Percentiles rank a stretch among this genome's conserved stretches.
Conservation (phyloP, 768 basidiomycete genomes). For the Lactifluus subvellereus region DNA sequence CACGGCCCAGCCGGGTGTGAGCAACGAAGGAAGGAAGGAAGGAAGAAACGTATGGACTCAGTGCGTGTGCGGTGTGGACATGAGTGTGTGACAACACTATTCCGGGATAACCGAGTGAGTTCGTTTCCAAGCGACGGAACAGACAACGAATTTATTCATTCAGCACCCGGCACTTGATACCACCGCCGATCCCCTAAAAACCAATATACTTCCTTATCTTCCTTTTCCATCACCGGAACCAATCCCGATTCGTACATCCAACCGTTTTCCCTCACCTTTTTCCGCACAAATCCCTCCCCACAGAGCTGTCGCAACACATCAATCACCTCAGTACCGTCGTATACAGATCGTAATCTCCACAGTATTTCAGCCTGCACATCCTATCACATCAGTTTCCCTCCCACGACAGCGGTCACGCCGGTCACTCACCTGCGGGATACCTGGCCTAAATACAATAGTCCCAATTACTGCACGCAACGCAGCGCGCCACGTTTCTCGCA, state of each 20-base stretch:
- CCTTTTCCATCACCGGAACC: conserved; percentile 40
- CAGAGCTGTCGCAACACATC: conserved; percentile 54
- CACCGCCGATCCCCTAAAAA: conserved; percentile 53
- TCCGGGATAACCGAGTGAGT: too few species aligned
- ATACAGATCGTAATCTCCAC: conserved; percentile 65
- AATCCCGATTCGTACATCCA: conserved; percentile 27
- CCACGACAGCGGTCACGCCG: background rate
- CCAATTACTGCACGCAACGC: conserved; percentile 64
- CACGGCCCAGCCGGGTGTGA: conserved; percentile 21
- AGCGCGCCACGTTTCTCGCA: conserved; percentile 65
- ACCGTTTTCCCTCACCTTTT: conserved; percentile 29
- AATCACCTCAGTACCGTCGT: conserved; percentile 67
- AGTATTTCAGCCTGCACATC: conserved; percentile 53
- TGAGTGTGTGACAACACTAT: too few species aligned
- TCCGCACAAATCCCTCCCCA: conserved; percentile 45
- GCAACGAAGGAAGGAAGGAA: background rate
- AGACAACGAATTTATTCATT: background rate
- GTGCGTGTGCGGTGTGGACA: too few species aligned
- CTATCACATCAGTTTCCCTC: background rate
- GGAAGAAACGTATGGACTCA: background rate
- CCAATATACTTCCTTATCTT: conserved; percentile 51
- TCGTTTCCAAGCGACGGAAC: background rate
- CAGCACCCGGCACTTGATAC: conserved; percentile 44
- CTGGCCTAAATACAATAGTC: conserved; percentile 62
- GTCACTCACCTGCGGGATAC: conserved; percentile 59